Percentiles rank a stretch among this genome's conserved stretches.
Evolutionary conservation across 345 rosid genomes (phyloP).

Genomic region (Kandelia obovata): DNA sequence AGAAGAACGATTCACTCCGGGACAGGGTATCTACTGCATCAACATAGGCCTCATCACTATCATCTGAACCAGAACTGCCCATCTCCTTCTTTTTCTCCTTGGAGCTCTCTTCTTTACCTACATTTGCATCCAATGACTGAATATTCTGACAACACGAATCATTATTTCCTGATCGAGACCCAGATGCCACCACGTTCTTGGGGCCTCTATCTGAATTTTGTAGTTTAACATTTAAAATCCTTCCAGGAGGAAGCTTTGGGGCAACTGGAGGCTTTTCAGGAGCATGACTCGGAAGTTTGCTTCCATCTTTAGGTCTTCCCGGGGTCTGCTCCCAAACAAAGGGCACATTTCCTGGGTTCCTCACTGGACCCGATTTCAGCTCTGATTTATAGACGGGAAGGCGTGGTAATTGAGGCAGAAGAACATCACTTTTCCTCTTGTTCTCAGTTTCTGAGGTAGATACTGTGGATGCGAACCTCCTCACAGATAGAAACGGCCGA

Average conservation of each 20-base stretch:
- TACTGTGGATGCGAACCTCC: constrained; percentile 45
- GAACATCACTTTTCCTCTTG: constrained; percentile 41
- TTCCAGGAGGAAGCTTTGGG: constrained; percentile 93
- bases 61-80: constrained; percentile 28
- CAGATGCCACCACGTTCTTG: constrained; percentile 10
- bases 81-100: constrained; percentile 31
- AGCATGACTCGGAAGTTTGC: constrained; percentile 23
- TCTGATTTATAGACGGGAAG: constrained; percentile 69
- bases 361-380: constrained; percentile 81
- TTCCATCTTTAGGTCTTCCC: constrained; percentile 71
- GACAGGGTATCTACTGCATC: constrained; percentile 61
- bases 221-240: constrained; percentile 33
- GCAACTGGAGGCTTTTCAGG: constrained; percentile 32
- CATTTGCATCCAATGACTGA: constrained; percentile 12
- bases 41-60: constrained; percentile 36
- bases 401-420: constrained; percentile 41
- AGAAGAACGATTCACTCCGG: constrained; percentile 50
- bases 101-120: constrained; percentile 20
- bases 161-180: constrained; percentile 6
- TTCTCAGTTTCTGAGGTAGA: constrained; percentile 37
- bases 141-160: constrained; percentile 18
- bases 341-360: constrained; percentile 86
- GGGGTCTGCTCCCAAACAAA: constrained; percentile 87
- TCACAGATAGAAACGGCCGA: constrained; percentile 69
- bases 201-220: constrained; percentile 24